A percentile compares a stretch with the other conserved stretches of the same genome.
phyloP scores from a whole-genome alignment of 2,329 filamentous ascomycete genomes.

The Macrophomina pseudophaseolina region DNA sequence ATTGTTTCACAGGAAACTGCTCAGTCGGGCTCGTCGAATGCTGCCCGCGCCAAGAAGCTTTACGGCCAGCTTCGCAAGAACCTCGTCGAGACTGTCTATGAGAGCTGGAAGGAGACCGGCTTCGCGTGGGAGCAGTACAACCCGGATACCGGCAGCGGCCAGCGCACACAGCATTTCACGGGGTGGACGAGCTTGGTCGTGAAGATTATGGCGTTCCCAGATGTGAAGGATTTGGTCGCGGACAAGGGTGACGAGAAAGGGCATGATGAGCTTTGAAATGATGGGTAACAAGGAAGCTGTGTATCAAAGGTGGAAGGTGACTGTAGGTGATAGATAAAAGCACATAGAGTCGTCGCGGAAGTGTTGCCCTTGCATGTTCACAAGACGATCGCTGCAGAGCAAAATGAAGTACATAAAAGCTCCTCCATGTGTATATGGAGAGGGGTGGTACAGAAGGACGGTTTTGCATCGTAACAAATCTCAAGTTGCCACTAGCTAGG shows the following conservation, averaged over 20 bases:
- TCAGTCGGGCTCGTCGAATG: constrained; percentile 68
- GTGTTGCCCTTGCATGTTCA: too few relatives aligned
- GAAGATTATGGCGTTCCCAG: constrained; percentile 95
- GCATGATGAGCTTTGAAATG: constrained; percentile 56
- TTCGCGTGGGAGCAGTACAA: constrained; percentile 99
- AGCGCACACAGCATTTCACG: constrained; percentile 96
- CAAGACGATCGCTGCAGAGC: too few relatives aligned
- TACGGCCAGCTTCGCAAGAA: constrained; percentile 82
- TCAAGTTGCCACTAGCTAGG: too few relatives aligned
- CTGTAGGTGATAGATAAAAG: too few relatives aligned
- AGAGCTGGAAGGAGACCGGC: constrained; percentile 85
- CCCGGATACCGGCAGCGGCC: constrained; percentile 88
- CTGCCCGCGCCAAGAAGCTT: constrained; percentile 69
- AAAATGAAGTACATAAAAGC: too few relatives aligned
- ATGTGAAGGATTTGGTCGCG: constrained; percentile 51
- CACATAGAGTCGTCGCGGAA: too few relatives aligned
- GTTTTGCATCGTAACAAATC: too few relatives aligned
- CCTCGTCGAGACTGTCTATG: constrained; percentile 85
- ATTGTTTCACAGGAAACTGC: constrained; percentile 62
- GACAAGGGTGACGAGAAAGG: constrained; percentile 33
- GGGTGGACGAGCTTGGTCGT: constrained; percentile 99
- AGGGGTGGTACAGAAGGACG: too few relatives aligned
- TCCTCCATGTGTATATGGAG: too few relatives aligned
- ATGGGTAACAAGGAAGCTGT: not conserved
- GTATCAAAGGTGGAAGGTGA: not conserved